Evolutionary conservation across 148 eudicot genomes (phyloP).

Genomic region (Silene uniflora): DNA sequence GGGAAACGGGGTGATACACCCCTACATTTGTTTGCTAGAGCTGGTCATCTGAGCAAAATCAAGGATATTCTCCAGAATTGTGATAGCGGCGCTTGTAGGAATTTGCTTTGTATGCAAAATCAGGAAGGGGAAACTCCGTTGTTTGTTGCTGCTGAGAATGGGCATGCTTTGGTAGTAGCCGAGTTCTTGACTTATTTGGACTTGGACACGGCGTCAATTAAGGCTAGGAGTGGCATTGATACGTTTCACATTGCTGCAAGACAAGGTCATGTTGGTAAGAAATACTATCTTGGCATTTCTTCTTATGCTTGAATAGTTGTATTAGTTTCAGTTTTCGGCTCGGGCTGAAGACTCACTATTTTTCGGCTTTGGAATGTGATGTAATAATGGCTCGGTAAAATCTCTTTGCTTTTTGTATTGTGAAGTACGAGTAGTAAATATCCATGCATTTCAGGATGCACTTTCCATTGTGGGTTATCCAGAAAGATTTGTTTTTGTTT

Average conservation of each 20-base stretch:
- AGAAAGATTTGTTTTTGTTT: too few species aligned
- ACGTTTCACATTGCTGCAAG: constrained; percentile 89
- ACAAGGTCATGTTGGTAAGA: constrained; percentile 88
- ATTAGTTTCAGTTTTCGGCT: neutral
- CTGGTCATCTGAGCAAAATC: constrained; percentile 64
- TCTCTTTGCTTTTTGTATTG: too few species aligned
- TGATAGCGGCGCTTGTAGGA: constrained; percentile 42
- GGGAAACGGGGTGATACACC: constrained; percentile 86
- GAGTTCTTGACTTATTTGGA: constrained; percentile 81
- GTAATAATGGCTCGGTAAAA: too few species aligned
- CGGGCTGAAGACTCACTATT: too few species aligned
- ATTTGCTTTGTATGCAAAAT: constrained; percentile 64
- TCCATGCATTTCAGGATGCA: too few species aligned
- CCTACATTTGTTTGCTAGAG: constrained; percentile 81
- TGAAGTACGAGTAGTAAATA: too few species aligned
- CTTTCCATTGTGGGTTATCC: too few species aligned
- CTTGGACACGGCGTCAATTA: constrained; percentile 65
- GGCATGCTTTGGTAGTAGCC: constrained; percentile 54
- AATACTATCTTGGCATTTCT: constrained; percentile 11
- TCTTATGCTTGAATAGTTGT: neutral
- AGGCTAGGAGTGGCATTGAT: constrained; percentile 76
- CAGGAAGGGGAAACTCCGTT: constrained; percentile 84
- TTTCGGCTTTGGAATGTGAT: neutral
- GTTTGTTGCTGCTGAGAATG: constrained; percentile 80
- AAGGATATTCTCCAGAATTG: constrained; percentile 58